Evolutionary conservation across 2,329 filamentous ascomycete genomes (phyloP).

Genomic region (Nigrospora oryzae): DNA sequence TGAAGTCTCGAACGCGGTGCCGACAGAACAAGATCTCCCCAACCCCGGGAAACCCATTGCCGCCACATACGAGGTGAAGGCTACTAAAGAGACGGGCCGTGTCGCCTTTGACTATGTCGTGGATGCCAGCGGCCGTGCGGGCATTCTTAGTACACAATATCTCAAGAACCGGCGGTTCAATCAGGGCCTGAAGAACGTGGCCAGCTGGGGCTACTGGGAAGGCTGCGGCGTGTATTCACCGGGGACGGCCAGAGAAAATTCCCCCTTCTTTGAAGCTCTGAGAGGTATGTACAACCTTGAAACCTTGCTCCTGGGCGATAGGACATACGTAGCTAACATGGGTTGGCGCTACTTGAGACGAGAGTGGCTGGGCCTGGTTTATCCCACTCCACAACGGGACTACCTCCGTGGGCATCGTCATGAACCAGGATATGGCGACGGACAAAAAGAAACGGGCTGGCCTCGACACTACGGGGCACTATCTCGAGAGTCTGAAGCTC

Average conservation of each 20-base stretch:
- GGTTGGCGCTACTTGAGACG: constrained; percentile 18
- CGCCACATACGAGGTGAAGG: constrained; percentile 18
- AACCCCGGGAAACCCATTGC: constrained; percentile 23
- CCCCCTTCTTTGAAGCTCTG: not conserved
- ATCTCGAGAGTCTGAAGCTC: constrained; percentile 24
- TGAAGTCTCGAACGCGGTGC: not conserved
- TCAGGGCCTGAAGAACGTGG: constrained; percentile 37
- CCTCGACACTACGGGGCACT: constrained; percentile 20
- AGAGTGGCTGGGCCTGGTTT: constrained; percentile 39
- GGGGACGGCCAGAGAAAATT: constrained; percentile 4
- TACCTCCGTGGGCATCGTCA: constrained; percentile 32
- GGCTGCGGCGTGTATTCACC: constrained; percentile 19
- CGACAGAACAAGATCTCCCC: not conserved
- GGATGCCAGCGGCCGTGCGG: constrained; percentile 36
- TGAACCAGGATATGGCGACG: constrained; percentile 26
- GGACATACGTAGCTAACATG: too few species aligned
- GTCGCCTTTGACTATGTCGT: constrained; percentile 40
- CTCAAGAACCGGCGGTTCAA: constrained; percentile 38
- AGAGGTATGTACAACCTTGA: not conserved
- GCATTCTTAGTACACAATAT: constrained; percentile 38
- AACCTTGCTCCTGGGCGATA: too few species aligned
- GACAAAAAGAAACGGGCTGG: constrained; percentile 22
- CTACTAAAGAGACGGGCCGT: constrained; percentile 22
- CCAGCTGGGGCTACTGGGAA: constrained; percentile 40
- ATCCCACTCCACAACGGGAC: constrained; percentile 41